Evolutionary conservation across 306 rosid species (phyloP), one percentile per base, ranked within the genome.

Genomic region (Glycine latifolia): DNA sequence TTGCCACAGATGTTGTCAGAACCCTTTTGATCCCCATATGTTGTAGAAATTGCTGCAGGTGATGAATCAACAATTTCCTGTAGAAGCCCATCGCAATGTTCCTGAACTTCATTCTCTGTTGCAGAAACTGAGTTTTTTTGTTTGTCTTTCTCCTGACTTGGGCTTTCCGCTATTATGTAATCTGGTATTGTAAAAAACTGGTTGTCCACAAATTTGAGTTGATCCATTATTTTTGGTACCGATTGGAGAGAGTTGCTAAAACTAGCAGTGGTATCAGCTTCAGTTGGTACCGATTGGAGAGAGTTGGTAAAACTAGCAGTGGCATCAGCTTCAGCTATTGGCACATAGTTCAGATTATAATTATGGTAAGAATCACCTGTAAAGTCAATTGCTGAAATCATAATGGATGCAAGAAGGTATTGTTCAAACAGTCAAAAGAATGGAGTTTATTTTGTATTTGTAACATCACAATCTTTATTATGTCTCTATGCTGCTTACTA

Each of bases 51-150:
- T 78, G 75, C 74, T 52, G 91, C 91, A 71, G 94, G 85, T 71
- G 95, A 92, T 71, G 91, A 84, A 58, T 91, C 91, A 52, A 88
- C 91, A 61, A 91, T 86, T 74, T 87, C 86, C 73, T 93, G 91
- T 75, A 88, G 85, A 76, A 88, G 91, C 71, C 84, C 94, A 16
- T 86, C 79, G 26, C 83, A 55, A 59, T 79, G 71, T 79, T 81
- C 85, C 63, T 85, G 91, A 85, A 76, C 75, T 84, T 85, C 89
- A 50, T 87, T 88, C 67, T 76, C 87, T 49, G 68, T 54, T 56
- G 77, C 61, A 48, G 82, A 62, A 62, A 85, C 80, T 62, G 85
- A 71, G 61, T 78, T 68, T 48, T 76, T 88, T 66, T 37, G 4
- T 37, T 79, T 82, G 26, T 87, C 84, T 41, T 88, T 91, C 59